Evolutionary conservation across 2,329 filamentous ascomycete genomes (phyloP).

Genomic region (Colletotrichum plurivorum): DNA sequence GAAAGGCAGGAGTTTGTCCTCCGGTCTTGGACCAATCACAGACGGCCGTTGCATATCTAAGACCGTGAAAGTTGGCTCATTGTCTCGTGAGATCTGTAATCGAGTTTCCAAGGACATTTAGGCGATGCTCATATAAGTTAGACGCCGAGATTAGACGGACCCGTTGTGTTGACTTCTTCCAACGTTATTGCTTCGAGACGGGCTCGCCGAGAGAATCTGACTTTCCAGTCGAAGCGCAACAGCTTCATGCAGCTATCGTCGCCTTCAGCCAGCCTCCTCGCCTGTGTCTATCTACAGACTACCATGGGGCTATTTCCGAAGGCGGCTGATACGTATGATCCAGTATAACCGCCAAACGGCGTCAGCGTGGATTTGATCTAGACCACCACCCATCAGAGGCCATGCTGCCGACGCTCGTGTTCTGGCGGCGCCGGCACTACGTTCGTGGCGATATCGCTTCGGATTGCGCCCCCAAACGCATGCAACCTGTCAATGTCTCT

Average conservation of each 20-base stretch:
- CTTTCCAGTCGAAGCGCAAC: neutral
- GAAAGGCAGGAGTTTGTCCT: constrained; percentile 47
- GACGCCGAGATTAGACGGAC: neutral
- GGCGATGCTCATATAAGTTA: neutral
- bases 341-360: too few relatives aligned
- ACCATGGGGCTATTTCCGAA: too few relatives aligned
- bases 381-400: neutral
- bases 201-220: neutral
- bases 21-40: constrained; percentile 45
- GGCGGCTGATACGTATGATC: too few relatives aligned
- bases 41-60: constrained; percentile 41
- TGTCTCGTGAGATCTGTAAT: constrained; percentile 11
- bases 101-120: neutral
- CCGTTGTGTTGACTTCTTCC: neutral
- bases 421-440: neutral
- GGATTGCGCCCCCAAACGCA: neutral
- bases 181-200: neutral
- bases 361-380: neutral
- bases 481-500: neutral
- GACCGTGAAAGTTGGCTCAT: constrained; percentile 9
- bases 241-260: neutral
- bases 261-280: neutral
- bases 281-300: too few relatives aligned
- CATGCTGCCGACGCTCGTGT: neutral
- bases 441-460: neutral